Evolutionary conservation across 495 filamentous ascomycete species (phyloP), one percentile per base, ranked within the genome.

Genomic region (Podospora australis): DNA sequence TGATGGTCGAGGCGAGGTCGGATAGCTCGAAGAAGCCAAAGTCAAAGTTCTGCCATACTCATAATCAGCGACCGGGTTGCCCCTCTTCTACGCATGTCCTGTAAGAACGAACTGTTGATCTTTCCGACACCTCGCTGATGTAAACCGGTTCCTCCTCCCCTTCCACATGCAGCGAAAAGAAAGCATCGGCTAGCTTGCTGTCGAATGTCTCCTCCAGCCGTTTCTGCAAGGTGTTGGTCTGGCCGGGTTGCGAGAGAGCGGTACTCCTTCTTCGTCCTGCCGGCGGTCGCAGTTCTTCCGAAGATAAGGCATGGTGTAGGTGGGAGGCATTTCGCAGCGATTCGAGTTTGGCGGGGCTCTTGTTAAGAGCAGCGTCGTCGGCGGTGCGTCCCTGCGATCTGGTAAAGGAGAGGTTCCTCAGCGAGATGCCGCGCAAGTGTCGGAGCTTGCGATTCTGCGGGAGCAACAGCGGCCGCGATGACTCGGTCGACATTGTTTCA

Each of bases 1-100:
- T 84, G 17, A 90, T 70, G 5, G 63, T 62, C 9, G 87, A 79
- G 0, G 81, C 83, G 45, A 78, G 84, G 14, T 73, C 64, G 34
- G 80, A 77, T 13, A 96, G 74, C 50, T 97, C 88, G 64, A 97
- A 94, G 49, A 83, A 81, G 32, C 82, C 81, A 62, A 96, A 98
- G 58, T 81, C 87, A 32, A 90, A 90, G 67, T 97, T 97, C 76
- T 78, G 45, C 24, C 24, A 22, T 10, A 4, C n/a, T 6, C 10
- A 36, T 36, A 16, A 36, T 16, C 32, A 16, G 9, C n/a, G n/a
- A n/a, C n/a, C n/a, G n/a, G n/a, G n/a, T 17, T 36, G 9, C 38
- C 20, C 38, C 38, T 23, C 38, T 6, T 30, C 17, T 2, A 6
- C 4, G 43, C n/a, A 24, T 8, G 25, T 7, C 16, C 32, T 23